phyloP scores from a whole-genome alignment of 108 stramenopile species.

The Pseudonitzschia multiseries region DNA sequence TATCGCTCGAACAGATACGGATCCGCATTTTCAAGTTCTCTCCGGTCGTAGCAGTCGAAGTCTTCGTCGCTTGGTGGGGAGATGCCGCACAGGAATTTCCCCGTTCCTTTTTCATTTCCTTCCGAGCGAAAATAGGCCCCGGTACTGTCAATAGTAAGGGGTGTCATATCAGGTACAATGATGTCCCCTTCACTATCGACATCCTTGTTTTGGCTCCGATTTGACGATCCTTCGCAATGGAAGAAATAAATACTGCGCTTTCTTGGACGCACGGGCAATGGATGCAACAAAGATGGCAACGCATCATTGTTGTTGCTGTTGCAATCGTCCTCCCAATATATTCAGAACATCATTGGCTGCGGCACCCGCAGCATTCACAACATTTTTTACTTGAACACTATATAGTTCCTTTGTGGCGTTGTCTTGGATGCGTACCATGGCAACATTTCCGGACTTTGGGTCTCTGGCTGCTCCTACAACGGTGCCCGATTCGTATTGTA shows the following conservation, averaged over 20 bases:
- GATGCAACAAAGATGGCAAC: conserved; percentile 37
- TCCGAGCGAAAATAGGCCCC: conserved; percentile 76
- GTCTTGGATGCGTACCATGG: conserved; percentile 38
- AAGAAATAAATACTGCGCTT: conserved; percentile 76
- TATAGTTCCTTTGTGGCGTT: conserved; percentile 2
- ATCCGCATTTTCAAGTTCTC: conserved; percentile 49
- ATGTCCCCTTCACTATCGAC: background rate
- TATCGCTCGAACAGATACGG: conserved; percentile 61
- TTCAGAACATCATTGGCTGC: conserved; percentile 47
- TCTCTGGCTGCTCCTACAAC: conserved; percentile 17
- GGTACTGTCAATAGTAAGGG: conserved; percentile 63
- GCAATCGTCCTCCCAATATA: conserved; percentile 11
- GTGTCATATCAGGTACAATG: conserved; percentile 53
- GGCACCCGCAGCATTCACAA: conserved; percentile 73
- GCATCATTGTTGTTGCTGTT: background rate
- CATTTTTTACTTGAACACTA: conserved; percentile 43
- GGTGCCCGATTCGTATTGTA: conserved; percentile 44
- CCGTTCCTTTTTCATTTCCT: conserved; percentile 31
- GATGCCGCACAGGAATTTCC: conserved; percentile 72
- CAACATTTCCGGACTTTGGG: conserved; percentile 30
- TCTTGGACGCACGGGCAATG: conserved; percentile 64
- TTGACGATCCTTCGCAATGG: conserved; percentile 37
- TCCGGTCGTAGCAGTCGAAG: conserved; percentile 19
- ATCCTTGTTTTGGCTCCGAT: conserved; percentile 2
- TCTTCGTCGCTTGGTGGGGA: conserved; percentile 59